Conservation (phyloP, 805 yeast genomes). For the Yarrowia keelungensis region DNA sequence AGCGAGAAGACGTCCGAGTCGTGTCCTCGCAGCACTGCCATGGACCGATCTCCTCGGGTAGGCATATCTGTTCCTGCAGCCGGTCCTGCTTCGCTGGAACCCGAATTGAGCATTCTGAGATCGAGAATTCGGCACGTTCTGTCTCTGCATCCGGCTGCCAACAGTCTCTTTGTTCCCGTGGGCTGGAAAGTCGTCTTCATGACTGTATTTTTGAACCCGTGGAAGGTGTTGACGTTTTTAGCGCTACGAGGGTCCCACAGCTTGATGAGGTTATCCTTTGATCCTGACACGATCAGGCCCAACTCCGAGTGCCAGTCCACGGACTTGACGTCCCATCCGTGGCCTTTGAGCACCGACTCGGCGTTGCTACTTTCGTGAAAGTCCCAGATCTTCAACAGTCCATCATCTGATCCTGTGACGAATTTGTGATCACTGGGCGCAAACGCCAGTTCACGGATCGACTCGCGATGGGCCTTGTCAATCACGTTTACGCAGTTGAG, state of each 20-base stretch:
- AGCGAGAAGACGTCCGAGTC: constrained; percentile 85
- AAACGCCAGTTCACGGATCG: constrained; percentile 85
- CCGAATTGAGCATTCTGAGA: constrained; percentile 68
- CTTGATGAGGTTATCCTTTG: constrained; percentile 91
- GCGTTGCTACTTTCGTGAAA: constrained; percentile 59
- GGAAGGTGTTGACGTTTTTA: constrained; percentile 75
- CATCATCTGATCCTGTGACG: constrained; percentile 94
- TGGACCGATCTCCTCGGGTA: constrained; percentile 55
- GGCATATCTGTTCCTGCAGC: constrained; percentile 23
- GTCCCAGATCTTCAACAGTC: constrained; percentile 90
- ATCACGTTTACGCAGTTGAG: constrained; percentile 87
- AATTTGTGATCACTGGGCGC: constrained; percentile 90
- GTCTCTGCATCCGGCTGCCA: constrained; percentile 90
- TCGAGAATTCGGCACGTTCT: constrained; percentile 88
- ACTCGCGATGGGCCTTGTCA: constrained; percentile 75
- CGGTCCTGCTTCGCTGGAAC: constrained; percentile 1
- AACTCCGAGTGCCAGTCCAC: constrained; percentile 95
- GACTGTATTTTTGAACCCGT: constrained; percentile 95
- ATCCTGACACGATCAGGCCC: constrained; percentile 89
- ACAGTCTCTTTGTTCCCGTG: constrained; percentile 68
- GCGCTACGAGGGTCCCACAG: constrained; percentile 94
- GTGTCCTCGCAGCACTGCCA: constrained; percentile 73
- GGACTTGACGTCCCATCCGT: constrained; percentile 98
- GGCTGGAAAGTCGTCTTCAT: constrained; percentile 86
- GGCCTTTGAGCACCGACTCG: constrained; percentile 83